Conservation (phyloP, 1,284 basidiomycete species). For the Irpex sp. region DNA sequence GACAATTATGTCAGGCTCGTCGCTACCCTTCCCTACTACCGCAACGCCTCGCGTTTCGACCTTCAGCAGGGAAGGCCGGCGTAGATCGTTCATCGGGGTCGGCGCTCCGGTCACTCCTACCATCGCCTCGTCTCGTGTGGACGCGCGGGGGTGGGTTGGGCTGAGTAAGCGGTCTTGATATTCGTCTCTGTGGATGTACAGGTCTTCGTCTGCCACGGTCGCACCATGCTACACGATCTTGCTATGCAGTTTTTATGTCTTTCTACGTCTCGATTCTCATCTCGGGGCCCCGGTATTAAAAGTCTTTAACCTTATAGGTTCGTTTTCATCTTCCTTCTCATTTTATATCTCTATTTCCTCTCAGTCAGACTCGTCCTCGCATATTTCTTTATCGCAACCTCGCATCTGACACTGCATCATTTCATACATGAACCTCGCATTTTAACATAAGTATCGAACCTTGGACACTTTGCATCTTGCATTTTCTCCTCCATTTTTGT, state of each 20-base stretch:
- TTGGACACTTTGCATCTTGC: conserved; percentile 5
- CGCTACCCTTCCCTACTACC: conserved; percentile 56
- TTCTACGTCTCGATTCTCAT: background rate
- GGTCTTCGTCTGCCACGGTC: background rate
- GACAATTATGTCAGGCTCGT: conserved; percentile 62
- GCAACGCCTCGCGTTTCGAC: conserved; percentile 72
- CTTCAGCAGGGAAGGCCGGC: conserved; percentile 56
- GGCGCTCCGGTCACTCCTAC: conserved; percentile 67
- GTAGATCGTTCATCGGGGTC: conserved; percentile 68
- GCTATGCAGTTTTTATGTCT: background rate
- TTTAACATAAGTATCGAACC: conserved; percentile 15
- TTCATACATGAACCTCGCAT: conserved; percentile 3
- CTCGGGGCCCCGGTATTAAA: background rate
- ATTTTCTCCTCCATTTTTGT: conserved; percentile 9
- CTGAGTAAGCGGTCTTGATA: conserved; percentile 31
- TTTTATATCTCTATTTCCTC: background rate
- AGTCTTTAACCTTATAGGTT: conserved; percentile 14
- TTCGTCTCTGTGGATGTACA: background rate
- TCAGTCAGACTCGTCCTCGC: background rate
- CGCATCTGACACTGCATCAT: background rate
- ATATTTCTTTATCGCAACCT: conserved; percentile 1
- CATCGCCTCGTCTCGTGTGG: conserved; percentile 78
- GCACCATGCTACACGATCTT: background rate
- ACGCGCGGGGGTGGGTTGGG: conserved; percentile 72
- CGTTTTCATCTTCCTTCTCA: conserved; percentile 5